phyloP scores from a whole-genome alignment of 495 filamentous ascomycete species.

The Penicillium antarcticum region DNA sequence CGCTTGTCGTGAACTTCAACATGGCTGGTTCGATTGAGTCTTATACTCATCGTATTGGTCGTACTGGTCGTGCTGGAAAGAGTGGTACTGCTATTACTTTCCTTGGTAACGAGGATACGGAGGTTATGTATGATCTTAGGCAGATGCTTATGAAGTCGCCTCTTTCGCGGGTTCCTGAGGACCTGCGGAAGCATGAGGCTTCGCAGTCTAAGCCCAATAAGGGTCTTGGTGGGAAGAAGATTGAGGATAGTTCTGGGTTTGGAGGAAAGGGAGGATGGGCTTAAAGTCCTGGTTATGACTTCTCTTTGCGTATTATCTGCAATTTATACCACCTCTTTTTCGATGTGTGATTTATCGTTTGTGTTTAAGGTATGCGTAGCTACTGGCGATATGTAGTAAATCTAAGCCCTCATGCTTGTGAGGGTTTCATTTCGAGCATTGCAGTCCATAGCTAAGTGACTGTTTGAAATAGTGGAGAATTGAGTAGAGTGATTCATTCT shows the following conservation, averaged over 20 bases:
- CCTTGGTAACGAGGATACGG: slow-evolving; percentile 85
- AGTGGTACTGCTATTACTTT: slow-evolving; percentile 97
- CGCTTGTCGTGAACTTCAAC: slow-evolving; percentile 96
- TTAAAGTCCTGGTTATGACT: background rate
- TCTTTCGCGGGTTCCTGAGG: slow-evolving; percentile 88
- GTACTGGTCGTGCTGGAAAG: slow-evolving; percentile 97
- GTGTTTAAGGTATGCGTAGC: background rate
- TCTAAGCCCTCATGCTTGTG: background rate
- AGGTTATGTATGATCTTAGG: slow-evolving; percentile 94
- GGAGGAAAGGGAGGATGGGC: slow-evolving; percentile 57
- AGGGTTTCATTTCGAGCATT: background rate
- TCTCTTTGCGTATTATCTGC: background rate
- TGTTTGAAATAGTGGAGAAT: background rate
- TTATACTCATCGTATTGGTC: slow-evolving; percentile 96
- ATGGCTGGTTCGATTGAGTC: slow-evolving; percentile 93
- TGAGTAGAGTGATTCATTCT: slow-evolving; percentile 3
- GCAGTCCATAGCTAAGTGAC: background rate
- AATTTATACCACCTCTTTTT: background rate
- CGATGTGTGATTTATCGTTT: background rate
- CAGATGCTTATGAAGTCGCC: slow-evolving; percentile 93
- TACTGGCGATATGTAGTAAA: background rate
- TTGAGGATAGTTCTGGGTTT: slow-evolving; percentile 59
- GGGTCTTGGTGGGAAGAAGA: slow-evolving; percentile 55
- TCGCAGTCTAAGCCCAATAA: slow-evolving; percentile 77
- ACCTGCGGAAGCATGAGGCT: slow-evolving; percentile 89